phyloP scores from a whole-genome alignment of 108 stramenopile species.

The Discostella pseudostelligera region DNA sequence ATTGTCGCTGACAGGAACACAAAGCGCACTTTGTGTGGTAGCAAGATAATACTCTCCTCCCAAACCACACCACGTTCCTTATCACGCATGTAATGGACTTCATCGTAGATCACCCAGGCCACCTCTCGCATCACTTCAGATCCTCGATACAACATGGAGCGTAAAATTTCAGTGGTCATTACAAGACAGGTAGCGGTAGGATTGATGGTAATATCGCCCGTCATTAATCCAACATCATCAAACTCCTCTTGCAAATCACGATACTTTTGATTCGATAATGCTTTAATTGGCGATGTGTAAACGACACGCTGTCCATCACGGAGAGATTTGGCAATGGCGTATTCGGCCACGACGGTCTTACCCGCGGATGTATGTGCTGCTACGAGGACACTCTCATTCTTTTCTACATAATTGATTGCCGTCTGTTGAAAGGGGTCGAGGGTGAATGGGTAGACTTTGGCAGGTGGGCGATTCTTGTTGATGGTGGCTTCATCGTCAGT shows the following conservation, averaged over 20 bases:
- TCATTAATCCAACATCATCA: slow-evolving; percentile 96
- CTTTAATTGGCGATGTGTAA: slow-evolving; percentile 99
- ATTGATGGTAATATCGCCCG: slow-evolving; percentile 99
- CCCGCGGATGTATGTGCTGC: slow-evolving; percentile 94
- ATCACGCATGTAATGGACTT: slow-evolving; percentile 99
- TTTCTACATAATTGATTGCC: slow-evolving; percentile 91
- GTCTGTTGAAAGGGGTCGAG: slow-evolving; percentile 97
- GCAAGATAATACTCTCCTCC: slow-evolving; percentile 97
- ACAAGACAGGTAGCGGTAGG: slow-evolving; percentile 94
- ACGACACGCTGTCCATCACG: slow-evolving; percentile 94
- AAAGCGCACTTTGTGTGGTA: slow-evolving; percentile 91
- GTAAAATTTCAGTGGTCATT: slow-evolving; percentile 99
- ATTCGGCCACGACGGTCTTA: slow-evolving; percentile 92
- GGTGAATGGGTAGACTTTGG: slow-evolving; percentile 93
- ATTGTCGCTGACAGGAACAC: slow-evolving; percentile 99
- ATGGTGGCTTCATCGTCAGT: background rate
- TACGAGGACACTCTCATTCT: slow-evolving; percentile 93
- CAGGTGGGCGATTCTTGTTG: slow-evolving; percentile 56
- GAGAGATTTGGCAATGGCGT: slow-evolving; percentile 96
- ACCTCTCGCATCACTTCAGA: slow-evolving; percentile 97
- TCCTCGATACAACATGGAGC: slow-evolving; percentile 98
- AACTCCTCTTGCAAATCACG: slow-evolving; percentile 95
- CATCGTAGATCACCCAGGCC: slow-evolving; percentile 97
- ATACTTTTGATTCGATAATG: slow-evolving; percentile 98
- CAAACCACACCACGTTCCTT: slow-evolving; percentile 84